Evolutionary conservation across 2,329 filamentous ascomycete genomes (phyloP).

Genomic region (Pyrenochaeta sp.): DNA sequence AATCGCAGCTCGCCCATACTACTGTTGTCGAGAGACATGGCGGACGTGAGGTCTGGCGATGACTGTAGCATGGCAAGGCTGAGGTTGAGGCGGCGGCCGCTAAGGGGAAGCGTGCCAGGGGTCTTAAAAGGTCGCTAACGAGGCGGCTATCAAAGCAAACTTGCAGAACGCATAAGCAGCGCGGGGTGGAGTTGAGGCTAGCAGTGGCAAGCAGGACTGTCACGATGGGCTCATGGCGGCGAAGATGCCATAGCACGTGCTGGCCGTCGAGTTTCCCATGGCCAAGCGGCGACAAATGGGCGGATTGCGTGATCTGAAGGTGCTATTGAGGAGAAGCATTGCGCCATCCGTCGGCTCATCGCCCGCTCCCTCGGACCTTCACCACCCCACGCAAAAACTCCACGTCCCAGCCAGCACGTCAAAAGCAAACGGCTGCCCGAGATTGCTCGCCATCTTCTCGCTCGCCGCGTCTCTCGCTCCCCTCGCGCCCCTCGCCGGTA

Average conservation of each 20-base stretch:
- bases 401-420: not conserved
- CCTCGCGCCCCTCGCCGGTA: constrained; percentile 6
- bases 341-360: constrained; percentile 17
- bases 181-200: no score
- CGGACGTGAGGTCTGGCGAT: not conserved
- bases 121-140: not conserved
- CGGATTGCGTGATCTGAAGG: constrained; percentile 24
- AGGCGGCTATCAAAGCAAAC: no score
- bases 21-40: not conserved
- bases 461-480: not conserved
- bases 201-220: not conserved
- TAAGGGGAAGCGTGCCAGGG: no score
- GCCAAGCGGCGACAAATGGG: not conserved
- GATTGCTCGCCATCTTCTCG: not conserved
- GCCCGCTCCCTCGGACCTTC: constrained; percentile 3
- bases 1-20: not conserved
- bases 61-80: not conserved
- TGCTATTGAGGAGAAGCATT: constrained; percentile 17
- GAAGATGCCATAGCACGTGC: constrained; percentile 3
- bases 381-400: constrained; percentile 2
- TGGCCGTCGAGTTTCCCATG: not conserved
- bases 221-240: not conserved
- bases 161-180: no score
- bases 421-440: constrained; percentile 6
- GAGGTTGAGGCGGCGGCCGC: not conserved